Evolutionary conservation across 768 basidiomycete species (phyloP), one percentile per base, ranked within the genome.

Genomic region (Leccinum boreale): DNA sequence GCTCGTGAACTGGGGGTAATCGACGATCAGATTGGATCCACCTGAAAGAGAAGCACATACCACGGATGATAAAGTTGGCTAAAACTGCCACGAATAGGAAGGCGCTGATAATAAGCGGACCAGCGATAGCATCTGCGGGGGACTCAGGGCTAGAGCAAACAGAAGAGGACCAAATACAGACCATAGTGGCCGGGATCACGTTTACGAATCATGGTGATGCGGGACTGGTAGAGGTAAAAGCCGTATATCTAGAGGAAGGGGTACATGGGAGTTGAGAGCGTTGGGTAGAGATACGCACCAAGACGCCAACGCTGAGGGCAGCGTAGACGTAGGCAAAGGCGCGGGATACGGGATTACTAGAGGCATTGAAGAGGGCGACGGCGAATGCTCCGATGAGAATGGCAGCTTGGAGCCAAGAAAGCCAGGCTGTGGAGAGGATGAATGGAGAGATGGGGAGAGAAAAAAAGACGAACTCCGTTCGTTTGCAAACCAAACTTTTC

Each of bases 401-500:
- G 2, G 91, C 82, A 45, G 90, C 86, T 61, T 90, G 91, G 53
- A 98, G 77, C 86, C 96, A 99, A 0, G 94, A 83, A 31, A 98
- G 81, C 90, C 94, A 97, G 2, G 96, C 92, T 93, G 53, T 2
- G 53, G 50, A 39, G 51, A 26, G 24, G n/a, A 35, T 68, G 31
- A 66, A 9, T 14, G 15, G 31, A 28, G 29, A 29, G 39, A 54
- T 17, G 42, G 29, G 42, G 3, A 36, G 47, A 53, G 50, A 14
- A 7, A 26, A 15, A 9, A 12, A 10, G 48, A 51, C 86, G 59
- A 49, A 94, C 92, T 94, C 68, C 92, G 78, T 73, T 98, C 94
- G 67, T 97, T 97, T 9, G 94, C 94, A 70, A 98, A 96, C 94
- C 95, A 98, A 50, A 98, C 94, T 67, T 98, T 98, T 21, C 85